These are phyloP conservation scores for Fusarium heterosporum DNA, from an alignment of 2,329 filamentous ascomycete species.

Conservation along the genomic window DNA sequence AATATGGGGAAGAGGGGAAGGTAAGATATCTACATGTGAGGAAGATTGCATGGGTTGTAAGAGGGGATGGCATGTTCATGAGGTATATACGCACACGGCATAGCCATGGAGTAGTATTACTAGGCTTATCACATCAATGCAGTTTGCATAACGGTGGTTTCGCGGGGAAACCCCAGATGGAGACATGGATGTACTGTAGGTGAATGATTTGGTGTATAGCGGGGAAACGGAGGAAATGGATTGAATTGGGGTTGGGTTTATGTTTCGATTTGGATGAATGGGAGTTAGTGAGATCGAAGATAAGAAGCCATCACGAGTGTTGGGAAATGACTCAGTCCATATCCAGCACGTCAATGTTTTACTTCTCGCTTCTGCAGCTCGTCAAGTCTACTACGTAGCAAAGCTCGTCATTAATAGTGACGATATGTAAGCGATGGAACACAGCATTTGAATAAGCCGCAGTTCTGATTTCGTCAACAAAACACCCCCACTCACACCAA, in stretches of 20 bases:
- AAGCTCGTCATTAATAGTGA: slow-evolving; percentile 5
- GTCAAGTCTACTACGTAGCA: not conserved
- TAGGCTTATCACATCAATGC: not conserved
- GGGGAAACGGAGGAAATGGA: not conserved
- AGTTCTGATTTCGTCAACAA: slow-evolving; percentile 6
- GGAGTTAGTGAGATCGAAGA: not conserved
- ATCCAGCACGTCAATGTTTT: slow-evolving; percentile 11
- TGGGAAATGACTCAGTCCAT: slow-evolving; percentile 15
- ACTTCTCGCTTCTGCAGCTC: not conserved
- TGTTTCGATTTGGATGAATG: not conserved
- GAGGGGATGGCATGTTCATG: slow-evolving; percentile 20
- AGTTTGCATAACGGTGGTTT: not conserved
- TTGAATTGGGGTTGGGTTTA: not conserved
- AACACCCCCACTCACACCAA: slow-evolving; percentile 38
- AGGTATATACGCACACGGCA: slow-evolving; percentile 23
- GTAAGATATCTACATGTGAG: not conserved
- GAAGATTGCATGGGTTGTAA: not conserved
- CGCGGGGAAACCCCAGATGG: not conserved
- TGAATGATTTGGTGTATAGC: not conserved
- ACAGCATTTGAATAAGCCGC: slow-evolving; percentile 16
- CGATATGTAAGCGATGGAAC: slow-evolving; percentile 10
- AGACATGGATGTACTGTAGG: not conserved
- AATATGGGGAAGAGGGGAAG: slow-evolving; percentile 27
- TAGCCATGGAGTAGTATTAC: not conserved
- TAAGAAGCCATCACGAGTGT: not conserved